Base-by-base conservation (phyloP, 78 protist species). In the Dictyostelium capitatum region DNA sequence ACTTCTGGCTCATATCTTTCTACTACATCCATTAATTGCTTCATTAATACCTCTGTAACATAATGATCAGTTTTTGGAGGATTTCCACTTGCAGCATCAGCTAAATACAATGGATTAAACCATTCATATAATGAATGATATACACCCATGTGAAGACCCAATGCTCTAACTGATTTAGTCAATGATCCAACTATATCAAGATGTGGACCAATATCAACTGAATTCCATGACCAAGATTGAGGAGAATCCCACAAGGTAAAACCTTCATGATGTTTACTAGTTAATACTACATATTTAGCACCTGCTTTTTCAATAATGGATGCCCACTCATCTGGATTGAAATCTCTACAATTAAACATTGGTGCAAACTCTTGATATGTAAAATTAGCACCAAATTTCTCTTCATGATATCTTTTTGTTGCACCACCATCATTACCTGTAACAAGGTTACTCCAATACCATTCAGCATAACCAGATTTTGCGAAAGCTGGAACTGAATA, bases 191-290 rank as follows among this genome's bases (percentile, higher is more conserved):
- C 77, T 1, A 87, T 17, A 48, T 87, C 92, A n/a, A 32, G 32
- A 41, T 30, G 41, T 17, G 92, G 92, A 37, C 92, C 89, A 25
- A 54, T 43, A 62, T 91, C 95, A 7, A 91, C 95, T 41, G 82
- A 46, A 65, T 91, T 91, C 91, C 90, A 83, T 46, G 30, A 28
- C 59, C 53, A 70, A 4, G 89, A 64, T 82, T 83, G 79, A 25
- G 19, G 20, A 48, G 57, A 53, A 4, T 81, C 46, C 89, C 89
- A 91, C 6, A 72, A 28, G 0, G 95, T 57, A 43, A 23, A 89
- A 2, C 95, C 95, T 79, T 89, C 95, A 28, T 91, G 95, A 73
- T 91, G 95, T 48, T 91, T 91, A 6, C 81, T 46, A 1, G 95
- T 91, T 10, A 91, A 28, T 12, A 83, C 90, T 2, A 82, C 95